Evolutionary conservation across 225 moss, liverwort and hornwort genomes (phyloP).

Genomic region (Bryoerythrophyllum caledonicum): DNA sequence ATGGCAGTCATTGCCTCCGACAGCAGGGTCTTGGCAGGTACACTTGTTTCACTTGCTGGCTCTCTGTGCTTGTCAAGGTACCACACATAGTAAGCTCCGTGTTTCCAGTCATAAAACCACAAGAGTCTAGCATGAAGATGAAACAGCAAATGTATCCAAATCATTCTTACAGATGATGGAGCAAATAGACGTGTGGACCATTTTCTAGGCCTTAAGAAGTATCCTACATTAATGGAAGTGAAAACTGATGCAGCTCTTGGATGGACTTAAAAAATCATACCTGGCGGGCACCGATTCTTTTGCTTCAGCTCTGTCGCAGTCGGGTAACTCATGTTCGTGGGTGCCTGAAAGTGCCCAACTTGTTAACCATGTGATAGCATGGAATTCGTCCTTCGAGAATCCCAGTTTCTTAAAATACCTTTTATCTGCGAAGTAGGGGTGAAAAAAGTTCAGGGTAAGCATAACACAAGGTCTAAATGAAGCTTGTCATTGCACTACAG

Average conservation of each 20-base stretch:
- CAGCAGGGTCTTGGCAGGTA: slow-evolving; percentile 43
- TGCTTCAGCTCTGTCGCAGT: slow-evolving; percentile 19
- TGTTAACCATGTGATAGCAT: slow-evolving; percentile 93
- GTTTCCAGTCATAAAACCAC: not conserved
- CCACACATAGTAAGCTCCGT: slow-evolving; percentile 8
- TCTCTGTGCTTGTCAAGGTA: slow-evolving; percentile 21
- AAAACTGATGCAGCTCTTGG: slow-evolving; percentile 9
- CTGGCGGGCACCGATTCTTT: slow-evolving; percentile 25
- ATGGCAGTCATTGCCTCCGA: slow-evolving; percentile 65
- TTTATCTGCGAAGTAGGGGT: slow-evolving; percentile 59
- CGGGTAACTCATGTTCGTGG: slow-evolving; percentile 54
- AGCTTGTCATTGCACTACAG: not conserved
- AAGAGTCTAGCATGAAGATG: not conserved
- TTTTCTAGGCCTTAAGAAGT: not conserved
- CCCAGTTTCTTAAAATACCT: slow-evolving; percentile 59
- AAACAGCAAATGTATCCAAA: slow-evolving; percentile 4
- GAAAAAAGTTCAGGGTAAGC: slow-evolving; percentile 11
- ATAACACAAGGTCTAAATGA: slow-evolving; percentile 12
- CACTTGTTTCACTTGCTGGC: slow-evolving; percentile 21
- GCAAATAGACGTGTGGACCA: not conserved
- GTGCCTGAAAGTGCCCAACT: slow-evolving; percentile 83
- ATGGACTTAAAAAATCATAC: slow-evolving; percentile 10
- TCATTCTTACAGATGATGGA: not conserved
- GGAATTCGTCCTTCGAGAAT: slow-evolving; percentile 75
- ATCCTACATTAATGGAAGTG: no score